phyloP scores from a whole-genome alignment of 2,329 filamentous ascomycete genomes.

The Stagonosporopsis chrysanthemi region DNA sequence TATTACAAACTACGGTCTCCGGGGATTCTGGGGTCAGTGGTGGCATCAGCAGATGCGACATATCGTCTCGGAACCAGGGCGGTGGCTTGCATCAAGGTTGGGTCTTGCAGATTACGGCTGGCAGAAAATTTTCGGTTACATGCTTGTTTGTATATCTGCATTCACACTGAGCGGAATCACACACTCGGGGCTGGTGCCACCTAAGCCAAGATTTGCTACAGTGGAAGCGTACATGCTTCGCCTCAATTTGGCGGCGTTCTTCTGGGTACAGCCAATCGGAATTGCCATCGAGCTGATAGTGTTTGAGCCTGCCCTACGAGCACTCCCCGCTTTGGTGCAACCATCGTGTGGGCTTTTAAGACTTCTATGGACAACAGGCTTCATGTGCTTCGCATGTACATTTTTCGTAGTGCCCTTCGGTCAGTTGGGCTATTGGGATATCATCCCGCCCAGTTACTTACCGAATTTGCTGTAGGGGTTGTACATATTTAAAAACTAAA shows the following conservation, averaged over 20 bases:
- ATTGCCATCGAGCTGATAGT: conserved; percentile 12
- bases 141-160: conserved; percentile 16
- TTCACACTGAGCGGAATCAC: conserved; percentile 17
- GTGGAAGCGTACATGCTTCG: conserved; percentile 3
- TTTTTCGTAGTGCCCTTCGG: conserved; percentile 11
- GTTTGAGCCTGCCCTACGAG: conserved; percentile 6
- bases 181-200: conserved; percentile 16
- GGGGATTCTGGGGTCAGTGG: conserved; percentile 21
- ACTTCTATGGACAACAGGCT: not conserved
- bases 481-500: too few species aligned
- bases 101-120: not conserved
- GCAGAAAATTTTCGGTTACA: conserved; percentile 10
- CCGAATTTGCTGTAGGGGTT: too few species aligned
- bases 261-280: conserved; percentile 18
- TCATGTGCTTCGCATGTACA: conserved; percentile 5
- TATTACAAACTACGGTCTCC: conserved; percentile 4
- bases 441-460: not conserved
- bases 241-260: conserved; percentile 10
- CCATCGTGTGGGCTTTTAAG: not conserved
- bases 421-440: conserved; percentile 16
- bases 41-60: conserved; percentile 26
- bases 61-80: conserved; percentile 17
- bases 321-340: not conserved
- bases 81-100: conserved; percentile 8
- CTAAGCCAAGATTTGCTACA: conserved; percentile 8